These are phyloP conservation scores for Nitzschia inconspicua DNA, from an alignment of 108 stramenopile species.

Conservation along the genomic window DNA sequence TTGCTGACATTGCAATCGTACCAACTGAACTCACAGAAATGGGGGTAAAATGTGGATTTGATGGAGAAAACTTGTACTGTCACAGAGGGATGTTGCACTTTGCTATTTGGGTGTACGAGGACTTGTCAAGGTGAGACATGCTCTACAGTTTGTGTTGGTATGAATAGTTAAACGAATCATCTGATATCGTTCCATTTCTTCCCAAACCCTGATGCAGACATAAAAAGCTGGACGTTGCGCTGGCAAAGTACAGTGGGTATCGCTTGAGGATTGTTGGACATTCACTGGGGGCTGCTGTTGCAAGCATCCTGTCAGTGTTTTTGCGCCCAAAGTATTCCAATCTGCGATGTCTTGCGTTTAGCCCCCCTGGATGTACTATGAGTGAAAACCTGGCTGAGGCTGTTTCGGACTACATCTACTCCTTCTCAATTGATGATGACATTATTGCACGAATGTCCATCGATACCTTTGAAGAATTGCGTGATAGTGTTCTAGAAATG, in stretches of 20 bases:
- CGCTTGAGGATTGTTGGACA: conserved; percentile 81
- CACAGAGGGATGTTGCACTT: conserved; percentile 71
- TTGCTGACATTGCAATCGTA: conserved; percentile 72
- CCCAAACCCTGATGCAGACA: conserved; percentile 39
- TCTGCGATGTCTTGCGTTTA: conserved; percentile 74
- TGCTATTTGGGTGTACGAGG: conserved; percentile 67
- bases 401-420: conserved; percentile 52
- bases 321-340: conserved; percentile 62
- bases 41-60: conserved; percentile 73
- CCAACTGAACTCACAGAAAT: conserved; percentile 63
- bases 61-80: conserved; percentile 60
- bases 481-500: conserved; percentile 74
- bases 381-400: conserved; percentile 62
- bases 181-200: no score
- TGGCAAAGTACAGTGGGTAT: conserved; percentile 51
- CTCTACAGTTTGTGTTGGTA: no score
- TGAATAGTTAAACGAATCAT: no score
- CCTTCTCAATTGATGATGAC: conserved; percentile 75
- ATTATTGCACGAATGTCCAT: conserved; percentile 72
- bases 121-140: conserved; percentile 47
- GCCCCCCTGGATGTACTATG: conserved; percentile 83
- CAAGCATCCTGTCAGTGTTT: conserved; percentile 76
- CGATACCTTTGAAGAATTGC: conserved; percentile 55
- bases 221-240: conserved; percentile 40
- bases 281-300: conserved; percentile 87